Conservation (phyloP, 2,329 filamentous ascomycete genomes). For the Sarocladiaceae sp. region DNA sequence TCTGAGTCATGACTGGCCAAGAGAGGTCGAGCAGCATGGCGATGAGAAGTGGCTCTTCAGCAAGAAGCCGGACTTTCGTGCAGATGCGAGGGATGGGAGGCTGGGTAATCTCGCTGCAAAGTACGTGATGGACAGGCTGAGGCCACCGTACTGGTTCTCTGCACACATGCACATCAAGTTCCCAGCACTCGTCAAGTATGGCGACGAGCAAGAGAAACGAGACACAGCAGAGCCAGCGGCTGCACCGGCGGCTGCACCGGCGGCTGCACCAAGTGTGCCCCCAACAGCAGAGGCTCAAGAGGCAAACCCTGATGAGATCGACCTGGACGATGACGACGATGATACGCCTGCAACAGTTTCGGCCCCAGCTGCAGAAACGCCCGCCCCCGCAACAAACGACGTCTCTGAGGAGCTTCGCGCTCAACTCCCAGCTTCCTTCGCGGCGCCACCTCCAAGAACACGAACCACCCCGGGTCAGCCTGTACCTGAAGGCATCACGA, state of each 20-base stretch:
- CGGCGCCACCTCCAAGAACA: slow-evolving; percentile 29
- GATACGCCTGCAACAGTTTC: slow-evolving; percentile 18
- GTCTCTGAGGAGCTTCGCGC: slow-evolving; percentile 62
- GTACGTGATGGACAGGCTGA: slow-evolving; percentile 72
- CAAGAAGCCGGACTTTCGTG: slow-evolving; percentile 66
- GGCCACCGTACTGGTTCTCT: slow-evolving; percentile 85
- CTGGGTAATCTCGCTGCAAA: slow-evolving; percentile 76
- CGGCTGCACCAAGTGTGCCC: slow-evolving; percentile 1
- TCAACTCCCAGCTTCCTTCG: slow-evolving; percentile 72
- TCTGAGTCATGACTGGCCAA: slow-evolving; percentile 93
- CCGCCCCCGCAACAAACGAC: slow-evolving; percentile 15
- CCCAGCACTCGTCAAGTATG: slow-evolving; percentile 58
- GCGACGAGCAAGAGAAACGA: slow-evolving; percentile 29
- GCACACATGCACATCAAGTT: slow-evolving; percentile 92
- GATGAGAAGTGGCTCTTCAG: slow-evolving; percentile 62
- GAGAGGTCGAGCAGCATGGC: slow-evolving; percentile 72
- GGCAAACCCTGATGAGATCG: slow-evolving; percentile 62
- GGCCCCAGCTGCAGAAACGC: not conserved
- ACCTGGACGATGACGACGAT: slow-evolving; percentile 57
- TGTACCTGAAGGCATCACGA: slow-evolving; percentile 66
- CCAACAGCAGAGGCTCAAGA: slow-evolving; percentile 11
- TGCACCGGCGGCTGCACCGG: slow-evolving; percentile 6
- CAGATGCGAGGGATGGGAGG: slow-evolving; percentile 67
- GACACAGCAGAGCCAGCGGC: not conserved
- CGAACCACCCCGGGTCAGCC: slow-evolving; percentile 49